phyloP scores from a whole-genome alignment of 805 yeast genomes.

The Osmozyma mogii region DNA sequence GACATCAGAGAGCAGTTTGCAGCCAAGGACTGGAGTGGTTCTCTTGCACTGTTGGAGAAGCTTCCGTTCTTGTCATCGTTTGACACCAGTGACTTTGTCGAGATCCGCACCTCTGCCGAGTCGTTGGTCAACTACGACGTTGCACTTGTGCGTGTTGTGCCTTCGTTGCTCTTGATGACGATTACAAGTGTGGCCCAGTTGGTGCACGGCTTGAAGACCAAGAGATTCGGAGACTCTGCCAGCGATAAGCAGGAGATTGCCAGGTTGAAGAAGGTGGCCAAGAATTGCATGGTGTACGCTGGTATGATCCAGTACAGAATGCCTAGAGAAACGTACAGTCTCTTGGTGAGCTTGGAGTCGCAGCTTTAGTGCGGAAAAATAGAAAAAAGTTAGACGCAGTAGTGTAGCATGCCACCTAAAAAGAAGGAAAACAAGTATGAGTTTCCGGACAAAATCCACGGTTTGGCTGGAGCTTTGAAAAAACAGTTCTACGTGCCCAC shows the following conservation, averaged over 20 bases:
- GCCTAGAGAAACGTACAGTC: constrained; percentile 78
- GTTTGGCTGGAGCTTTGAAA: constrained; percentile 4
- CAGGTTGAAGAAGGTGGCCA: constrained; percentile 54
- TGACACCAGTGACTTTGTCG: constrained; percentile 40
- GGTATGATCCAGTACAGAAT: constrained; percentile 91
- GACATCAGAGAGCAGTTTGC: constrained; percentile 55
- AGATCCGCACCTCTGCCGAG: constrained; percentile 62
- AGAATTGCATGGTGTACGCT: constrained; percentile 88
- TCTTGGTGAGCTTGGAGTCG: constrained; percentile 56
- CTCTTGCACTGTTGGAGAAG: constrained; percentile 47
- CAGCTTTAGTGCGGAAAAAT: no score
- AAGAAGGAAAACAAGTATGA: constrained; percentile 7
- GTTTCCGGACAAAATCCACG: constrained; percentile 13
- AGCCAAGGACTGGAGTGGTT: constrained; percentile 49
- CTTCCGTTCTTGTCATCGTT: constrained; percentile 61
- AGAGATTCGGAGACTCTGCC: constrained; percentile 36
- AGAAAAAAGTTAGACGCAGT: background rate
- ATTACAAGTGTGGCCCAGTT: constrained; percentile 69
- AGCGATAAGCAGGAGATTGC: constrained; percentile 44
- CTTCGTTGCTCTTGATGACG: constrained; percentile 68
- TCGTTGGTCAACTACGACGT: constrained; percentile 49
- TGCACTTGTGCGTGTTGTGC: constrained; percentile 68
- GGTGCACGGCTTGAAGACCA: constrained; percentile 36
- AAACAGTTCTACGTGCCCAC: constrained; percentile 13
- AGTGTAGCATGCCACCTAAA: constrained; percentile 8